These are phyloP conservation scores for Fonsecaea nubica DNA, from an alignment of 2,329 filamentous ascomycete species.

Conservation along the genomic window DNA sequence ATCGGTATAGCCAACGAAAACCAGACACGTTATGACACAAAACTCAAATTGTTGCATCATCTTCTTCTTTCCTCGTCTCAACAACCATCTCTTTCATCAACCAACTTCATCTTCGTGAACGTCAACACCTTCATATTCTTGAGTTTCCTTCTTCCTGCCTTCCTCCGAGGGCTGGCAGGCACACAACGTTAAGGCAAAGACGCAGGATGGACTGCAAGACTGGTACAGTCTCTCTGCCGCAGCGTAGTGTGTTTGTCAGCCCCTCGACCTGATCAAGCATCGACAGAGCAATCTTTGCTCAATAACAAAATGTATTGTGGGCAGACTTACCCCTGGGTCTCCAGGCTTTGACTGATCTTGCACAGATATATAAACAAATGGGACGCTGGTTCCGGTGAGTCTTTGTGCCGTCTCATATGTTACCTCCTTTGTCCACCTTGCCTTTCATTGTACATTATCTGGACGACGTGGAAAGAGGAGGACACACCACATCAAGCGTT, in stretches of 20 bases:
- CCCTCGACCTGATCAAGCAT: not conserved
- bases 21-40: not conserved
- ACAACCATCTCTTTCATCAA: not conserved
- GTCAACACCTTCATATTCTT: not conserved
- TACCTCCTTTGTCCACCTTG: not conserved
- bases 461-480: constrained; percentile 29
- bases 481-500: constrained; percentile 3
- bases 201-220: not conserved
- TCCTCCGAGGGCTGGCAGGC: constrained; percentile 1
- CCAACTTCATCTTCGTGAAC: not conserved
- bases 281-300: not conserved
- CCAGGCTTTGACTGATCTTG: constrained; percentile 4
- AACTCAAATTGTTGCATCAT: not conserved
- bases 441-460: constrained; percentile 2
- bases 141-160: not conserved
- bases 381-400: constrained; percentile 11
- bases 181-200: not conserved
- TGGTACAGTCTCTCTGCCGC: not conserved
- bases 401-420: constrained; percentile 1
- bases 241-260: constrained; percentile 4
- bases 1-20: constrained; percentile 14
- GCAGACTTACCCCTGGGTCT: not conserved
- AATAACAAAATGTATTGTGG: constrained; percentile 4
- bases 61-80: constrained; percentile 7
- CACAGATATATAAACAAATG: constrained; percentile 11